phyloP scores from a whole-genome alignment of 208 protist species.

The Naegleria fowleri region DNA sequence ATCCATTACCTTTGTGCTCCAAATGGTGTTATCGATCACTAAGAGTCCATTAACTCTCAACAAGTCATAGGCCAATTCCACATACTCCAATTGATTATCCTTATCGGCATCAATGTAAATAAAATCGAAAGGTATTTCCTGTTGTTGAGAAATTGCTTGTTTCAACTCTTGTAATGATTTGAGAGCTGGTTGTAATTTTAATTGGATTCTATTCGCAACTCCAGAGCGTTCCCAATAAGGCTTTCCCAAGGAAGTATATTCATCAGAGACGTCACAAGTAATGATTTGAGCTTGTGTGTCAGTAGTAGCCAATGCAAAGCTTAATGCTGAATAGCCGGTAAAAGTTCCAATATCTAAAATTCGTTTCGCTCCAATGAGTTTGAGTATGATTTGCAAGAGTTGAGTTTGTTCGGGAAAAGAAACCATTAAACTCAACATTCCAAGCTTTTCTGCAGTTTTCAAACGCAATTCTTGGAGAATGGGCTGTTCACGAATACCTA shows the following conservation, averaged over 20 bases:
- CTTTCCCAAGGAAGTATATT: slow-evolving; percentile 45
- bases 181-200: slow-evolving; percentile 45
- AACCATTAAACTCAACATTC: not conserved
- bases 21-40: slow-evolving; percentile 58
- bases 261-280: slow-evolving; percentile 51
- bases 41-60: slow-evolving; percentile 52
- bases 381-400: not conserved
- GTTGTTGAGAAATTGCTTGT: slow-evolving; percentile 32
- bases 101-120: slow-evolving; percentile 65
- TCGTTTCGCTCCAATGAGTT: not conserved
- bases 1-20: slow-evolving; percentile 42
- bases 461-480: not conserved
- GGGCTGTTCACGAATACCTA: not conserved
- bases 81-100: slow-evolving; percentile 55
- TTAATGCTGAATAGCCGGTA: slow-evolving; percentile 52
- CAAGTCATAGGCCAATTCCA: slow-evolving; percentile 51
- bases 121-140: slow-evolving; percentile 48
- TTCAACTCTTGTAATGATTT: slow-evolving; percentile 47
- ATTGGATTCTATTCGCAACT: slow-evolving; percentile 55
- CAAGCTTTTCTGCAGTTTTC: not conserved
- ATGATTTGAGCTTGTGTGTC: slow-evolving; percentile 45
- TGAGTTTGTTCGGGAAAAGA: not conserved
- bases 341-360: slow-evolving; percentile 56
- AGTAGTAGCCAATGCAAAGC: slow-evolving; percentile 39
- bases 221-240: slow-evolving; percentile 47